These are phyloP conservation scores for Fusarium sp. DNA, from an alignment of 2,329 filamentous ascomycete species.

Conservation along the genomic window DNA sequence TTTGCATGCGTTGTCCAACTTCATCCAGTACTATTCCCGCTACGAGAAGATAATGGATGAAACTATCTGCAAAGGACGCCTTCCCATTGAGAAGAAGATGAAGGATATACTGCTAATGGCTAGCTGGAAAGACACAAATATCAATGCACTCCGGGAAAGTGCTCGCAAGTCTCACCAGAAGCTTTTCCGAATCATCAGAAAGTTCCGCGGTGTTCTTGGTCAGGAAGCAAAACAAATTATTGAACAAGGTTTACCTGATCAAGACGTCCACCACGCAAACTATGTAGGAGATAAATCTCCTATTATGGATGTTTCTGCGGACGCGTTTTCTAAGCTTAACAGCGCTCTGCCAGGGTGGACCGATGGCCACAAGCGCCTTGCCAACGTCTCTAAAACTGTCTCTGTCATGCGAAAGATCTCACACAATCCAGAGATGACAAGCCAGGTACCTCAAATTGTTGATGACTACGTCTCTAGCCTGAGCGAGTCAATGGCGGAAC, in stretches of 20 bases:
- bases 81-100: slow-evolving; percentile 87
- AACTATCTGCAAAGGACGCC: slow-evolving; percentile 73
- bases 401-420: slow-evolving; percentile 78
- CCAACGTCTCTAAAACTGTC: slow-evolving; percentile 75
- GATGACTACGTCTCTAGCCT: slow-evolving; percentile 76
- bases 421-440: slow-evolving; percentile 59
- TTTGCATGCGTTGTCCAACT: slow-evolving; percentile 75
- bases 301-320: slow-evolving; percentile 12
- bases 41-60: slow-evolving; percentile 75
- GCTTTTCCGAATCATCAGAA: slow-evolving; percentile 88
- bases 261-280: slow-evolving; percentile 41
- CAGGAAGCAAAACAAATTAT: slow-evolving; percentile 78
- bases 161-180: slow-evolving; percentile 91
- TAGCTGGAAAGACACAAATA: slow-evolving; percentile 98
- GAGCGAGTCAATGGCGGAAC: slow-evolving; percentile 72
- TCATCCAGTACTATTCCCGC: slow-evolving; percentile 78
- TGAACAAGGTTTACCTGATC: slow-evolving; percentile 68
- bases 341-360: slow-evolving; percentile 51
- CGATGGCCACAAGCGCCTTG: slow-evolving; percentile 70
- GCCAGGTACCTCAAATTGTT: slow-evolving; percentile 69
- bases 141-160: slow-evolving; percentile 87
- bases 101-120: slow-evolving; percentile 92
- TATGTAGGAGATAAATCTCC: neutral
- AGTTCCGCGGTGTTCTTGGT: slow-evolving; percentile 83
- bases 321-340: slow-evolving; percentile 37